These are phyloP conservation scores for Hansenula lynferdii DNA, from an alignment of 1,139 yeast genomes.

Conservation along the genomic window DNA sequence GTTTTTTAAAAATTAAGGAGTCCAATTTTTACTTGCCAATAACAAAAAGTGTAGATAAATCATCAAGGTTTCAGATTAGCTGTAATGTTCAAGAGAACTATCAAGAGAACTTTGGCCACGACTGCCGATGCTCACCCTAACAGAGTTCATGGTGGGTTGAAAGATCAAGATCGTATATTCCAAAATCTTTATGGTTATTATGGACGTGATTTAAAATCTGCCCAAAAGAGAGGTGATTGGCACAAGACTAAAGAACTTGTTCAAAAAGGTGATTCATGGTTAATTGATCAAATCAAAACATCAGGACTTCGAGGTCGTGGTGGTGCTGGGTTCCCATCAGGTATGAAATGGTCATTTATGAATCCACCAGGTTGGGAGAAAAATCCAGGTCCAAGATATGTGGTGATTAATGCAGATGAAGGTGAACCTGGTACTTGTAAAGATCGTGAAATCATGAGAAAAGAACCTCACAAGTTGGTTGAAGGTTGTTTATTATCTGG, in stretches of 20 bases:
- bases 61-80: too few relatives aligned
- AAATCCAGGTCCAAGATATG: slow-evolving; percentile 77
- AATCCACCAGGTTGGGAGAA: slow-evolving; percentile 95
- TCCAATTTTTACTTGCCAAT: too few relatives aligned
- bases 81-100: too few relatives aligned
- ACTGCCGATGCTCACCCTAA: slow-evolving; percentile 42
- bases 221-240: slow-evolving; percentile 85
- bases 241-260: slow-evolving; percentile 82
- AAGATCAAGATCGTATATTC: slow-evolving; percentile 80
- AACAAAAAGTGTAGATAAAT: too few relatives aligned
- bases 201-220: slow-evolving; percentile 70
- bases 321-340: slow-evolving; percentile 91
- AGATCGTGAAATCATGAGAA: slow-evolving; percentile 84
- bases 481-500: slow-evolving; percentile 88
- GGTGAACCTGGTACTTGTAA: slow-evolving; percentile 95
- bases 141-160: slow-evolving; percentile 67
- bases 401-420: slow-evolving; percentile 88
- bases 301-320: slow-evolving; percentile 89
- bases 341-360: slow-evolving; percentile 90
- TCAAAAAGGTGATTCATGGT: slow-evolving; percentile 82
- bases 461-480: slow-evolving; percentile 84
- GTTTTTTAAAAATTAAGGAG: too few relatives aligned
- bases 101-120: slow-evolving; percentile 26
- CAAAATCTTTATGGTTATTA: slow-evolving; percentile 74
- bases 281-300: slow-evolving; percentile 77